phyloP scores from a whole-genome alignment of 495 filamentous ascomycete genomes.

The Penicillium fimorum region DNA sequence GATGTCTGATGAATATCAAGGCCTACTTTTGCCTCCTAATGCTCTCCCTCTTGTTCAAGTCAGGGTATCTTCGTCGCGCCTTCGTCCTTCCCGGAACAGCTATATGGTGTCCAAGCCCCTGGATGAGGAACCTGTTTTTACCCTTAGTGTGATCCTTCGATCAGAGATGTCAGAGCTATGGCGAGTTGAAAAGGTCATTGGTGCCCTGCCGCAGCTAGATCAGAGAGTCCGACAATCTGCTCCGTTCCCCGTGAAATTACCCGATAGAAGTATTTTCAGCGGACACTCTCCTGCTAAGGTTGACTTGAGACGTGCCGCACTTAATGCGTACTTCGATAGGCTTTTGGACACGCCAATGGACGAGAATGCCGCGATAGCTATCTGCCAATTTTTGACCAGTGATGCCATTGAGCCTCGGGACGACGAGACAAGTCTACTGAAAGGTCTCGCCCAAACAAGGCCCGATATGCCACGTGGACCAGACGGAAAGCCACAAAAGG shows the following conservation, averaged over 20 bases:
- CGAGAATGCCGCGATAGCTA: constrained; percentile 69
- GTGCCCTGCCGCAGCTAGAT: constrained; percentile 79
- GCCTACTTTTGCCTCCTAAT: constrained; percentile 81
- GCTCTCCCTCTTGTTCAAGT: constrained; percentile 84
- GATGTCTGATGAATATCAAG: constrained; percentile 78
- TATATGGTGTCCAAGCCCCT: constrained; percentile 61
- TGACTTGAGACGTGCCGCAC: constrained; percentile 76
- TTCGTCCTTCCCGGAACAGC: constrained; percentile 85
- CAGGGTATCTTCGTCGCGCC: constrained; percentile 85
- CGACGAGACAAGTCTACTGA: constrained; percentile 56
- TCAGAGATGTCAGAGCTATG: constrained; percentile 79
- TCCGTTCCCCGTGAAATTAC: constrained; percentile 67
- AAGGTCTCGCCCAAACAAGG: constrained; percentile 42
- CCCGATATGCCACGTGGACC: constrained; percentile 48
- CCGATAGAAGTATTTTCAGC: constrained; percentile 81
- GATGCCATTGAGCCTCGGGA: constrained; percentile 77
- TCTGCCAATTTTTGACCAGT: constrained; percentile 86
- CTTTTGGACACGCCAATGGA: constrained; percentile 80
- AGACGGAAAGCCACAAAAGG: constrained; percentile 69
- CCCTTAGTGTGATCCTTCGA: constrained; percentile 77
- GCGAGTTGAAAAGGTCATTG: constrained; percentile 88
- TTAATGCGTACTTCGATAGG: constrained; percentile 82
- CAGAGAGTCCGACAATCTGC: constrained; percentile 69
- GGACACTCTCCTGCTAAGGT: constrained; percentile 94
- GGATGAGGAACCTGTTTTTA: constrained; percentile 93